Evolutionary conservation across 2,329 filamentous ascomycete genomes (phyloP), one percentile per base, ranked within the genome.

Genomic region (Sarocladium strictum): DNA sequence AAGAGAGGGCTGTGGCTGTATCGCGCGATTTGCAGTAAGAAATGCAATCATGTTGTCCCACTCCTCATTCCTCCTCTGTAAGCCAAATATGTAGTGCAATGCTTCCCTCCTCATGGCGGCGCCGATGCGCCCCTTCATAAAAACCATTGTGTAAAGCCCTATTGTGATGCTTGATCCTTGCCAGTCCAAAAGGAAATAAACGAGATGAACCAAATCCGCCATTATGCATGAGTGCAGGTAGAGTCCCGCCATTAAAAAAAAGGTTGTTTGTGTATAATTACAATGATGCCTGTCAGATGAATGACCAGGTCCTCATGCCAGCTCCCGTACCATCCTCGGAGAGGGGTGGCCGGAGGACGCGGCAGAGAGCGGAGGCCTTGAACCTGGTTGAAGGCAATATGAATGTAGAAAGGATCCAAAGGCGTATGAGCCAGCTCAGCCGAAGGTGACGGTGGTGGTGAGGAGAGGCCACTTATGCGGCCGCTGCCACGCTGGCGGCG

Each of bases 391-490:
- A 19, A 35, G 29, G 27, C 47, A 51, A 51, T 51, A 23, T 45
- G 17, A 10, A 29, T 17, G 26, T 29, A 33, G 29, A 17, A 19
- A 51, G 35, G 47, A n/a, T 11, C 11, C 15, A 10, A 32, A 32
- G 47, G 29, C 29, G 47, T 47, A 27, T 33, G 47, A 51, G 47
- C 47, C 47, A 51, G 47, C 47, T 51, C 47, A 51, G 47, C 17
- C 47, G 47, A 17, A 35, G 47, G 29, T 51, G 47, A 35, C 47
- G 47, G 47, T 53, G 50, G 29, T 37, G 32, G 12, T 38, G 50
- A 53, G 35, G 50, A n/a, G 32, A 53, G 50, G 50, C 50, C 50
- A 19, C 12, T 53, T 40, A 53, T 53, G 50, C 50, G 50, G 50
- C 50, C 50, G 32, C 32, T 38, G 50, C 50, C 50, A 53, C 50